A percentile compares a stretch with the other conserved stretches of the same genome.
Conservation (phyloP, 2,329 filamentous ascomycete genomes). For the Aureobasidium sp. region DNA sequence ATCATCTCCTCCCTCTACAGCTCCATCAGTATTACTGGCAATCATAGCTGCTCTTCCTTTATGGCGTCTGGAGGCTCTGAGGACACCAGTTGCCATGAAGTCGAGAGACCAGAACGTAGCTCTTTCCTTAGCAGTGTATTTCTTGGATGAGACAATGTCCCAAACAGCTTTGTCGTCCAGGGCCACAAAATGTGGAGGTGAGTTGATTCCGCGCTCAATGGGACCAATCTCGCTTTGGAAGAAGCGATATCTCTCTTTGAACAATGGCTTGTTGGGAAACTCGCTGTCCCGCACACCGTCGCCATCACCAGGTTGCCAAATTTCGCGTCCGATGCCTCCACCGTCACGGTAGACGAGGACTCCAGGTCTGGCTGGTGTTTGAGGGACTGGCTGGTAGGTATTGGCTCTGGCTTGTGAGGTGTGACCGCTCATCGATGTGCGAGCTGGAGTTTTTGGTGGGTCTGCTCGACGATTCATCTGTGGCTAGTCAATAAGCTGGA, state of each 20-base stretch:
- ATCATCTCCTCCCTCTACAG: constrained; percentile 15
- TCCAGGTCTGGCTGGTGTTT: neutral
- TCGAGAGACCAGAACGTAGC: constrained; percentile 30
- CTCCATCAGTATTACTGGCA: constrained; percentile 15
- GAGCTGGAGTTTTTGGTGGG: neutral
- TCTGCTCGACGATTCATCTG: neutral
- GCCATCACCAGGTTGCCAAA: constrained; percentile 32
- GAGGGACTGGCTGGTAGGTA: neutral
- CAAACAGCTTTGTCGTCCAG: constrained; percentile 33
- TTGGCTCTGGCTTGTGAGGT: neutral
- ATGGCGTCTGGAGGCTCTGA: constrained; percentile 27
- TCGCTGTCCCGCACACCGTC: constrained; percentile 27
- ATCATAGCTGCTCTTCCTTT: constrained; percentile 28
- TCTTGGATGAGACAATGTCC: constrained; percentile 25
- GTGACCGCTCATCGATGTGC: neutral
- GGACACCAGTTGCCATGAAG: constrained; percentile 27
- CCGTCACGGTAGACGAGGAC: neutral
- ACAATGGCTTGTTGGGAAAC: constrained; percentile 20
- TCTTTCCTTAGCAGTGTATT: constrained; percentile 21
- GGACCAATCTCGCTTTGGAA: constrained; percentile 27
- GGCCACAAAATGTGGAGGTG: constrained; percentile 31
- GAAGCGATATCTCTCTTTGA: constrained; percentile 30
- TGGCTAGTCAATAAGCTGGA: neutral
- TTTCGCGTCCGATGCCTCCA: constrained; percentile 22
- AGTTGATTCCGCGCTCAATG: constrained; percentile 21